Evolutionary conservation across 176 grass and related monocot species (phyloP).

Genomic region (Eragrostis nindensis): DNA sequence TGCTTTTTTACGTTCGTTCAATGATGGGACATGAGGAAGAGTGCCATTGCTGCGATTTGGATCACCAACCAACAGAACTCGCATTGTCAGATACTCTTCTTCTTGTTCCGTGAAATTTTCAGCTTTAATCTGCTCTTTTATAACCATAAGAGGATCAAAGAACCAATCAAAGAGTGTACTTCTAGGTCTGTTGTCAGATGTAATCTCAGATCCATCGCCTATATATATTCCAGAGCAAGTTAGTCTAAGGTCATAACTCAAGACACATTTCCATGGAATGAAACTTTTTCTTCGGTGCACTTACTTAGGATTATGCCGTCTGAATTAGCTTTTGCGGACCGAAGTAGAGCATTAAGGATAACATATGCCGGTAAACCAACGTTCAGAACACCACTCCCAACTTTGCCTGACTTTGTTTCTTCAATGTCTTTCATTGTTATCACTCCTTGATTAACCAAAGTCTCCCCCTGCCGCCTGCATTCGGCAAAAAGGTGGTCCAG

Average conservation of each 20-base stretch:
- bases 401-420: constrained; percentile 81
- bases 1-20: constrained; percentile 71
- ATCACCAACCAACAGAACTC: constrained; percentile 73
- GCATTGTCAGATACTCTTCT: constrained; percentile 81
- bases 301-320: constrained; percentile 77
- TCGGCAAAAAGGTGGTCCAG: constrained; percentile 78
- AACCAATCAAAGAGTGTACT: constrained; percentile 79
- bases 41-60: constrained; percentile 52
- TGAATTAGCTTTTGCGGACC: constrained; percentile 67
- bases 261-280: background rate
- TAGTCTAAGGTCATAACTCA: background rate
- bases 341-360: constrained; percentile 80
- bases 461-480: constrained; percentile 70
- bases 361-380: constrained; percentile 91
- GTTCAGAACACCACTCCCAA: constrained; percentile 68
- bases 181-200: constrained; percentile 83
- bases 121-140: constrained; percentile 96
- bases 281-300: constrained; percentile 23
- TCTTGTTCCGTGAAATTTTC: constrained; percentile 78
- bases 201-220: constrained; percentile 81
- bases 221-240: constrained; percentile 31
- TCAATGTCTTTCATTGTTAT: constrained; percentile 80
- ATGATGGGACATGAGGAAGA: constrained; percentile 54
- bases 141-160: constrained; percentile 90
- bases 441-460: constrained; percentile 66